These are phyloP conservation scores for Lachnellula hyalina DNA, from an alignment of 2,329 filamentous ascomycete species.

Conservation along the genomic window DNA sequence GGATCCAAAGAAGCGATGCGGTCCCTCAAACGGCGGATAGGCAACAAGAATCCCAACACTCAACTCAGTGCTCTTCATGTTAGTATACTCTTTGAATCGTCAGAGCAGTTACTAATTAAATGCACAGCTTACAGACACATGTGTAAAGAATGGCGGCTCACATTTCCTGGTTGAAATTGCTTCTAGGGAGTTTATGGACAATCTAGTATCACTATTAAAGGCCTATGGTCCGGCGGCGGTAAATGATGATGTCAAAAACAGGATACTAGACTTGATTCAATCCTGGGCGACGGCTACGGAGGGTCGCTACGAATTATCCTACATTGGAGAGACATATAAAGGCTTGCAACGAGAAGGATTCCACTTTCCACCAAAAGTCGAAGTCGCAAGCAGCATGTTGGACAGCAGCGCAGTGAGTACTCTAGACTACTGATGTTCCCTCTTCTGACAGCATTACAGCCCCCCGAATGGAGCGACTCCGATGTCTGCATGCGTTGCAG, in stretches of 20 bases:
- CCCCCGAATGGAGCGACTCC: constrained; percentile 95
- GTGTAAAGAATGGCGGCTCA: constrained; percentile 93
- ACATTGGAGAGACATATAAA: constrained; percentile 84
- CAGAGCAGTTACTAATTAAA: constrained; percentile 28
- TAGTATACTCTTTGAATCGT: constrained; percentile 19
- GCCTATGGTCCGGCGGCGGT: constrained; percentile 67
- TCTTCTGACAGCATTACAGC: constrained; percentile 43
- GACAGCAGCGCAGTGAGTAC: constrained; percentile 84
- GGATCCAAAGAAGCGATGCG: constrained; percentile 98
- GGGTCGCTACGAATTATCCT: constrained; percentile 73
- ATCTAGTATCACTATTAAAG: constrained; percentile 83
- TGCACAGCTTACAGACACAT: constrained; percentile 83
- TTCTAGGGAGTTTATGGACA: constrained; percentile 97
- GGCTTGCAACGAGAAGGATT: constrained; percentile 79
- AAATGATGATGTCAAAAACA: constrained; percentile 79
- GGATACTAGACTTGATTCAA: constrained; percentile 91
- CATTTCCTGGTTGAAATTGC: constrained; percentile 96
- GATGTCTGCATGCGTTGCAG: constrained; percentile 98
- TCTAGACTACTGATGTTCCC: not conserved
- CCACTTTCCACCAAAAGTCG: constrained; percentile 78
- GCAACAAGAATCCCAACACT: constrained; percentile 95
- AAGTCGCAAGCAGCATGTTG: constrained; percentile 94
- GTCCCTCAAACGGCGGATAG: constrained; percentile 87
- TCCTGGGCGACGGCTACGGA: constrained; percentile 88
- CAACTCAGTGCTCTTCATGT: constrained; percentile 93